Base-by-base conservation (phyloP, 2,329 filamentous ascomycete genomes). In the Neoarthrinium moseri region DNA sequence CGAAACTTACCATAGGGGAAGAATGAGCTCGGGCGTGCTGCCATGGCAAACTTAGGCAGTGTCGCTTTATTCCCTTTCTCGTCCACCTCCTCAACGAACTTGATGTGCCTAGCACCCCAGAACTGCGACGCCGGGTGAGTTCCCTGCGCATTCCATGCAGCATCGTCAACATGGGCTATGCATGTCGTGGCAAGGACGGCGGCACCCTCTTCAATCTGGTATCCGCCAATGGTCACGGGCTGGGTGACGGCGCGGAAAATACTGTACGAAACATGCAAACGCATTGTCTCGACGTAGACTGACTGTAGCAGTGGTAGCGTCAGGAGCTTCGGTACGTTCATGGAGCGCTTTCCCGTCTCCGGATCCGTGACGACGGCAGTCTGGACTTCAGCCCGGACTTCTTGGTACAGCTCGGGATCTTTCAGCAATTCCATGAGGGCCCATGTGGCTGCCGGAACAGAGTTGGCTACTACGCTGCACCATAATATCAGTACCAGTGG, bases 391-490 rank as follows among this genome's bases (percentile, higher is more conserved):
- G 42, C 45, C 3, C 58, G 54, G 4, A 61, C 32, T 2, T 46
- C 52, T 2, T 37, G 13, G 3, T 59, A 47, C 0, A 66, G 49
- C 1, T 32, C 13, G 6, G 42, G 46, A 18, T 65, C 59, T 29
- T 51, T 43, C 15, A 60, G 43, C 2, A 61, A 22, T 20, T 65
- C 57, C 26, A 65, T 59, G 2, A 66, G 21, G 2, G 46, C 42
- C 62, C 62, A 66, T 1, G 51, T 51, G 4, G 56, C 49, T 0
- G 61, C 52, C 0, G 62, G 63, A 4, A 66, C 50, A 0, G 57
- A 52, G 36, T 65, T 65, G 6, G 56, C 8, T 29, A 8, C 26
- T n/a, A n/a, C 8, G 26, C n/a, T n/a, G 26, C 26, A 29, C n/a
- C n/a, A n/a, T n/a, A n/a, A n/a, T n/a, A n/a, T n/a, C n/a, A n/a